Conservation (phyloP, 257 asterid genomes). For the Solanum sejunctum region DNA sequence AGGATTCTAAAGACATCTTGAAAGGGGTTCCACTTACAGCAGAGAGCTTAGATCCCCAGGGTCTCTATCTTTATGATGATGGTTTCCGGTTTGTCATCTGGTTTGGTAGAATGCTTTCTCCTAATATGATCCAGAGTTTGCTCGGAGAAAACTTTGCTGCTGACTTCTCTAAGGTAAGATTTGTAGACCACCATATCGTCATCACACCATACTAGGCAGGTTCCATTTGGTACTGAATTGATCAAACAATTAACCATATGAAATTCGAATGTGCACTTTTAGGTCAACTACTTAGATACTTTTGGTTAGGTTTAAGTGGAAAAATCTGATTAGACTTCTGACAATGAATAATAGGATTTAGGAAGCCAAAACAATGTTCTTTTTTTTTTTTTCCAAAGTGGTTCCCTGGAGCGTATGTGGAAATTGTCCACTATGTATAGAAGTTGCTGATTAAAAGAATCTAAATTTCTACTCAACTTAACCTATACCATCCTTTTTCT, state of each 20-base stretch:
- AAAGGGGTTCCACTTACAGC: conserved; percentile 70
- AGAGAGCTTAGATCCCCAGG: conserved; percentile 82
- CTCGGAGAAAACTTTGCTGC: conserved; percentile 66
- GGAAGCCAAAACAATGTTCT: background rate
- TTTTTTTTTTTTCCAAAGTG: background rate
- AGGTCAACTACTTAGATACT: background rate
- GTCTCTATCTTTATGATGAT: conserved; percentile 76
- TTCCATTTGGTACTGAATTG: background rate
- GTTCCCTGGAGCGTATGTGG: background rate
- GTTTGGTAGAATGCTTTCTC: conserved; percentile 83
- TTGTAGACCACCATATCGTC: background rate
- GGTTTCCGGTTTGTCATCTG: conserved; percentile 86
- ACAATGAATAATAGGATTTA: background rate
- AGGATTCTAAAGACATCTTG: conserved; percentile 30
- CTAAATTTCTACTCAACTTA: background rate
- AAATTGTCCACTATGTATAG: background rate
- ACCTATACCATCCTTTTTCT: background rate
- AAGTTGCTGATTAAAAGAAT: background rate
- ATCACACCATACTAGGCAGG: background rate
- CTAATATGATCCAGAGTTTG: conserved; percentile 58
- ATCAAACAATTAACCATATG: background rate
- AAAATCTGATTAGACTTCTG: background rate
- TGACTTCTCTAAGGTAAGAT: conserved; percentile 70
- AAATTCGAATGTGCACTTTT: background rate
- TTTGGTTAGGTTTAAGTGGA: background rate